These are phyloP conservation scores for Aspergillus flavus DNA, from an alignment of 2,329 filamentous ascomycete genomes.

Conservation along the genomic window DNA sequence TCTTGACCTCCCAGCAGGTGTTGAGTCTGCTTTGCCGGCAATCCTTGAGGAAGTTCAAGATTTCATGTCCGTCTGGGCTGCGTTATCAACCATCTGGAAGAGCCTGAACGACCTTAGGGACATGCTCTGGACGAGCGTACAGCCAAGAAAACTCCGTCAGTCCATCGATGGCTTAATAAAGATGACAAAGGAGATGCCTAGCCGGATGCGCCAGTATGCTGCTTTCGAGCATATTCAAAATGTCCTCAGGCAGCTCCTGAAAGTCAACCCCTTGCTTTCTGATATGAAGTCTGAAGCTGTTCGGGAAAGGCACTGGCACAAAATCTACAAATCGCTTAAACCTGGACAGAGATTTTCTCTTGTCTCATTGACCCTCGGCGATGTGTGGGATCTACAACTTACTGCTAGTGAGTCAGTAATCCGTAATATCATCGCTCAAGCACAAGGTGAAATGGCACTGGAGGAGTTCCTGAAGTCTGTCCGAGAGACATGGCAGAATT, in stretches of 20 bases:
- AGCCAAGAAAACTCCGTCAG: constrained; percentile 87
- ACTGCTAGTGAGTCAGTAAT: constrained; percentile 84
- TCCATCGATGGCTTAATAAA: constrained; percentile 91
- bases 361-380: constrained; percentile 92
- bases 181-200: constrained; percentile 99
- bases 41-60: constrained; percentile 96
- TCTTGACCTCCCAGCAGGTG: constrained; percentile 78
- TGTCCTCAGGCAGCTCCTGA: constrained; percentile 82
- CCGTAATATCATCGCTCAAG: constrained; percentile 90
- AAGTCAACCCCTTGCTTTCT: constrained; percentile 82
- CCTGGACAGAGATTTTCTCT: constrained; percentile 93
- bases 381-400: constrained; percentile 97
- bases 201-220: constrained; percentile 97
- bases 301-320: constrained; percentile 93
- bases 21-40: constrained; percentile 78
- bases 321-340: constrained; percentile 94
- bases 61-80: constrained; percentile 98
- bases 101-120: constrained; percentile 93
- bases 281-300: constrained; percentile 97
- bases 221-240: constrained; percentile 99
- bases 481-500: constrained; percentile 94
- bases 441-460: constrained; percentile 95
- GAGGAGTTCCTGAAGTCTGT: constrained; percentile 98
- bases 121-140: constrained; percentile 90
- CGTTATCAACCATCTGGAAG: constrained; percentile 93